These are phyloP conservation scores for Moniliophthora roreri DNA, from an alignment of 1,284 basidiomycete species.

Conservation along the genomic window DNA sequence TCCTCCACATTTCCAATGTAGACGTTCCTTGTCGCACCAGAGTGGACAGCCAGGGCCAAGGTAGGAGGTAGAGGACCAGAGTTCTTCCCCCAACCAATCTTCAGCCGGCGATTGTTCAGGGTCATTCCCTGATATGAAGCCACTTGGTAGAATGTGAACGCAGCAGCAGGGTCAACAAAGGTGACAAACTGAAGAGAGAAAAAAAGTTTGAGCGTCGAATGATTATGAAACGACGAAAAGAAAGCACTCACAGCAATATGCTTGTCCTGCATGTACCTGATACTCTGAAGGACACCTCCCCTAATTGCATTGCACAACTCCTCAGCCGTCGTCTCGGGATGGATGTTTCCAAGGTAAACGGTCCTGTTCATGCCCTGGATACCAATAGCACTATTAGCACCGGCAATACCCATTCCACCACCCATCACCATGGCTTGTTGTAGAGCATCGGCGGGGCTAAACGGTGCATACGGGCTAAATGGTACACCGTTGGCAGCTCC, in stretches of 20 bases:
- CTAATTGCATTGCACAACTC: slow-evolving; percentile 93
- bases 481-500: slow-evolving; percentile 34
- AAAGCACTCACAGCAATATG: slow-evolving; percentile 77
- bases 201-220: slow-evolving; percentile 11
- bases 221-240: slow-evolving; percentile 8
- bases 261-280: slow-evolving; percentile 92
- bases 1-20: slow-evolving; percentile 94
- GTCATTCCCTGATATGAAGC: slow-evolving; percentile 86
- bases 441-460: slow-evolving; percentile 40
- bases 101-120: slow-evolving; percentile 87
- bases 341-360: slow-evolving; percentile 92
- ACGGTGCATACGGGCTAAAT: slow-evolving; percentile 60
- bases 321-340: slow-evolving; percentile 89
- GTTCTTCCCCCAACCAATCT: slow-evolving; percentile 95
- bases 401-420: slow-evolving; percentile 7
- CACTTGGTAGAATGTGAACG: slow-evolving; percentile 89
- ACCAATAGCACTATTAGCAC: slow-evolving; percentile 27
- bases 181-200: slow-evolving; percentile 84
- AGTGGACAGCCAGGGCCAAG: slow-evolving; percentile 83
- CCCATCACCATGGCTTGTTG: slow-evolving; percentile 15
- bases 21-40: slow-evolving; percentile 91
- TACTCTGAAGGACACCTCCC: slow-evolving; percentile 88
- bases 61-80: slow-evolving; percentile 82
- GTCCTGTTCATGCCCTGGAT: slow-evolving; percentile 76
- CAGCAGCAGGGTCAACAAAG: slow-evolving; percentile 86